phyloP scores from a whole-genome alignment of 2,329 filamentous ascomycete genomes.

The Pseudogymnoascus sp. region DNA sequence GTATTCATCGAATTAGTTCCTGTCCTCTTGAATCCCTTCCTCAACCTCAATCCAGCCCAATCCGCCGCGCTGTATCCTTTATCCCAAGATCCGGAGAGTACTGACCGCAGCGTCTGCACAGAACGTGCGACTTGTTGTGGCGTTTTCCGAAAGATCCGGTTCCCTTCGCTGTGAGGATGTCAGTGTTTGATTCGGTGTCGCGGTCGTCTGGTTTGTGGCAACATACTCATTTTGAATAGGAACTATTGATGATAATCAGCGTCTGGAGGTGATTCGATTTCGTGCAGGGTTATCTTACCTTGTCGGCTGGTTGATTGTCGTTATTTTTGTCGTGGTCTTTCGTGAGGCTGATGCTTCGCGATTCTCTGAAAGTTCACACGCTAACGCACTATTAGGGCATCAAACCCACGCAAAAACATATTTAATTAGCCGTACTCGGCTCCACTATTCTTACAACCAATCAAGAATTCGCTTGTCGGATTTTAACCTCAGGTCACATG shows the following conservation, averaged over 20 bases:
- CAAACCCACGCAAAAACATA: conserved; percentile 13
- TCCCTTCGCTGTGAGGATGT: conserved; percentile 29
- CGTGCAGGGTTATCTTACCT: conserved; percentile 18
- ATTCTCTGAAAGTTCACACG: conserved; percentile 13
- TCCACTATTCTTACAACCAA: background rate
- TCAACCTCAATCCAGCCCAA: conserved; percentile 9
- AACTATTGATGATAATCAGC: conserved; percentile 17
- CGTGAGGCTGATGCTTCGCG: conserved; percentile 13
- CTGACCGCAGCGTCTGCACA: conserved; percentile 34
- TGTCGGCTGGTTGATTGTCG: conserved; percentile 22
- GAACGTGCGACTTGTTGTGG: conserved; percentile 33
- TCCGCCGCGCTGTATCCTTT: background rate
- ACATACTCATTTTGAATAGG: conserved; percentile 32
- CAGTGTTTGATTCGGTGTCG: conserved; percentile 18
- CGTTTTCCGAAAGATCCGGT: conserved; percentile 30
- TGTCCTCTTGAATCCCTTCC: conserved; percentile 2
- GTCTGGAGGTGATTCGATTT: conserved; percentile 1
- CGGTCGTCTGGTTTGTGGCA: background rate
- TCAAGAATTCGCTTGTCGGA: background rate
- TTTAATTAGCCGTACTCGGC: background rate
- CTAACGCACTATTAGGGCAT: conserved; percentile 13
- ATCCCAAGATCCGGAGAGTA: conserved; percentile 17
- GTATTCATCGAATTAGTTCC: conserved; percentile 18
- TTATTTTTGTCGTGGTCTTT: conserved; percentile 18
- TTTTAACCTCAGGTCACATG: background rate